Evolutionary conservation across 2,329 filamentous ascomycete species (phyloP), one percentile per base, ranked within the genome.

Genomic region (Penicillium sclerotigenum): DNA sequence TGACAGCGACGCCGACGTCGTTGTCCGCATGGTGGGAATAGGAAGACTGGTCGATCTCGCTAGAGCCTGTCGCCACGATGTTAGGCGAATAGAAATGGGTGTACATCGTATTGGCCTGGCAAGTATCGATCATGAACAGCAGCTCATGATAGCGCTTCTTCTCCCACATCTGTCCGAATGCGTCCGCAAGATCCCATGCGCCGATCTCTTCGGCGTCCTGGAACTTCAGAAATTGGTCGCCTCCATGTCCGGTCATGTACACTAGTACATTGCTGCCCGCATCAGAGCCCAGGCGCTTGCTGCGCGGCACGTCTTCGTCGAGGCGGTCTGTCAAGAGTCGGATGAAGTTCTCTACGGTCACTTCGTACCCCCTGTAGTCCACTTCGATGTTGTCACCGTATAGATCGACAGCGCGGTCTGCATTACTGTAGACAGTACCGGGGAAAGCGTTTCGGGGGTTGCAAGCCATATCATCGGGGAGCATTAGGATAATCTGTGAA

Each of bases 111-210:
- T 99, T 99, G 53, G 94, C 94, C 78, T 99, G 94, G 78, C 94
- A 99, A 0, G 94, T 99, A 74, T 99, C 94, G 76, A 99, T 99
- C 94, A 99, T 99, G 80, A 99, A 99, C 56, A 99, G 84, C 65
- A 99, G 87, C 76, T 99, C 94, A 73, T 97, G 90, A 75, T 97
- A 99, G 80, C 94, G 87, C 79, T 95, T 95, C 85, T 99, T 99
- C 82, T 99, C 94, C 90, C 92, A 97, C 94, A 99, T 99, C 80
- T 99, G 93, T 75, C 95, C 91, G 73, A 99, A 97, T 0, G 94
- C 94, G 74, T 99, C 91, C 5, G 95, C 94, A 55, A 99, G 79
- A 76, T 99, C 94, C 73, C 95, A 97, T 0, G 91, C 91, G 54
- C 91, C 92, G 63, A 99, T 97, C 76, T 99, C 94, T 74, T 99